Percentiles rank a stretch among this genome's conserved stretches.
Evolutionary conservation across 345 rosid species (phyloP).

Genomic region (Citrus inodora): DNA sequence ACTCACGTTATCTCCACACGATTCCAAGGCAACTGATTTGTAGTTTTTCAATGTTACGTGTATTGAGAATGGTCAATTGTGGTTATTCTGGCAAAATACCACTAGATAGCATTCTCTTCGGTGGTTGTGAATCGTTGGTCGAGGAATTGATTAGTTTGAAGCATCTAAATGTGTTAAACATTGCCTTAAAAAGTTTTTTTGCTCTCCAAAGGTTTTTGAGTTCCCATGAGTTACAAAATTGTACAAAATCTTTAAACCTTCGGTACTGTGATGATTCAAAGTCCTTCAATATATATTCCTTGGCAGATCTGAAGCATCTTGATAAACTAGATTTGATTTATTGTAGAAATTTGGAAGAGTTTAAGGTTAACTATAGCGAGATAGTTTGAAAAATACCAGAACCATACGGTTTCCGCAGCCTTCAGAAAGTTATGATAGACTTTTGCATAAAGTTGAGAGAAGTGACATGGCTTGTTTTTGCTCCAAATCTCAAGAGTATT

Average conservation of each 20-base stretch:
- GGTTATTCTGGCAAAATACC: fast-evolving
- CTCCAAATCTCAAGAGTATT: neutral
- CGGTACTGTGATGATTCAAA: neutral
- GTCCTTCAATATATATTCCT: neutral
- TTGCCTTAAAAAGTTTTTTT: neutral
- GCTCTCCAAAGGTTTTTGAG: neutral
- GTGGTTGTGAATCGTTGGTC: neutral
- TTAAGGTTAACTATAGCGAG: neutral
- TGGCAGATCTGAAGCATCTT: neutral
- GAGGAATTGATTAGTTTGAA: conserved; percentile 5
- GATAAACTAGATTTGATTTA: neutral
- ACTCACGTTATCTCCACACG: neutral
- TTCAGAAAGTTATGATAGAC: neutral
- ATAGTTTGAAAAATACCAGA: too few species aligned
- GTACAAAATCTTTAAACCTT: neutral
- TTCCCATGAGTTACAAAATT: neutral
- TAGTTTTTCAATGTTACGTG: neutral
- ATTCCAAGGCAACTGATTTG: conserved; percentile 10
- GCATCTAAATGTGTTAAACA: neutral
- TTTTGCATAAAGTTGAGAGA: neutral
- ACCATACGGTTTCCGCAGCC: neutral
- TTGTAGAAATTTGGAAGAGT: neutral
- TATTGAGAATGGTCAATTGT: conserved; percentile 5
- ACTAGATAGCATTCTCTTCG: neutral
- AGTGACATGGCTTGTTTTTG: conserved; percentile 14